Base-by-base conservation (phyloP, 2,329 filamentous ascomycete species). In the Fusarium penzigii region DNA sequence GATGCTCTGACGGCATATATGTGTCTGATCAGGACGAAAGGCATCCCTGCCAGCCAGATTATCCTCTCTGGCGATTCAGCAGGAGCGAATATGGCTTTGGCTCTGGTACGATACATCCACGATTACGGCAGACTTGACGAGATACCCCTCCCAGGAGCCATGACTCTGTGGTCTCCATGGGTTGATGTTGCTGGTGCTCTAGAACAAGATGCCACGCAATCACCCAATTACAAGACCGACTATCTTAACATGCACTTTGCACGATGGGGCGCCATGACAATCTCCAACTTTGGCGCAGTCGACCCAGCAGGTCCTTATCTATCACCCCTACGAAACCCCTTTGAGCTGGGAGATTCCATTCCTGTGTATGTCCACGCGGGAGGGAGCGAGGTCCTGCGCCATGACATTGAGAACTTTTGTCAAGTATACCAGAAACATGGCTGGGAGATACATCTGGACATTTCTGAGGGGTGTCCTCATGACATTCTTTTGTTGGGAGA, bases 121-220 rank as follows among this genome's bases (percentile, higher is more conserved):
- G 50, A 58, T 6, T 32, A 58, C 2, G 59, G 59, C 2, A 29
- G 53, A 17, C 17, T 25, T 3, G 55, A 63, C 10, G 44, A 47
- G 2, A 51, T 63, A 4, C 55, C 57, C 0, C 39, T 63, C 1
- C 59, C 59, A 1, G 44, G 44, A 10, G 59, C 59, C 3, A 51
- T 57, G 20, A 17, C 59, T 1, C 57, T 62, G 1, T 62, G 59
- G 59, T 62, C 59, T 0, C 59, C 59, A 0, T 62, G 59, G 59
- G 53, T 58, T 2, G 59, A 62, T 39, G 47, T 63, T 6, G 42
- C 44, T 2, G 59, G 44, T 3, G 55, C 57, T 5, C n/a, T 62
- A 5, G 46, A 62, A 2, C 59, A 62, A 29, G 55, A 63, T 8
- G 32, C 44, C 3, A 50, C 29, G 0, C 38, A 42, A n/a, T 63